Evolutionary conservation across 129 eudicot species (phyloP), one percentile per base, ranked within the genome.

Genomic region (Silybum marianum): DNA sequence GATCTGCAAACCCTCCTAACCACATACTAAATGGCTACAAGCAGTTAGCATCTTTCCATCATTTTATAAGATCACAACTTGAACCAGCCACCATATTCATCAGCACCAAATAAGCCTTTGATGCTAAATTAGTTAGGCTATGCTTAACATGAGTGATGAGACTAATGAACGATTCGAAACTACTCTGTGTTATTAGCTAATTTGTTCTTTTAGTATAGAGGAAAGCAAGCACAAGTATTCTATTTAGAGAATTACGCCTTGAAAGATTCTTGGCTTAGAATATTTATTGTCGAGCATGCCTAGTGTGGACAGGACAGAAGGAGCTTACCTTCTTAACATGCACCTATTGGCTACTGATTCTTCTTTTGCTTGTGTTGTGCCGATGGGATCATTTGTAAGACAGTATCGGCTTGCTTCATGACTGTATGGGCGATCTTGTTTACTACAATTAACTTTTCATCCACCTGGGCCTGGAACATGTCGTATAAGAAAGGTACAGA

Each of bases 401-500:
- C 60, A 3, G 18, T 67, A 34, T 86, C 78, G 1, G 39, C 97
- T 65, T 82, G 81, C 73, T 62, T 87, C 78, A 44, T 84, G 30
- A 85, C 85, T 72, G 83, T 72, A 87, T 74, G 86, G 74, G 84
- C 12, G 23, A 88, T 66, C 58, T 82, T 80, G 25, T 72, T 83
- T 40, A 79, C 90, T 60, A 73, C 77, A 60, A 60, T 65, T 65
- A 95, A 83, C 88, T 90, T 89, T 19, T 88, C 93, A 85, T 89
- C 99, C 69, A 95, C 90, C 83, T 76, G 86, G 42, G 83, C 70
- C 85, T 92, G 98, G 84, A 86, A 88, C 86, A 74, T 95, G 42
- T 92, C 90, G 60, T 90, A 95, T 81, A 95, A 79, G 26, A 88
- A 48, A 14, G 99, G 99, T 9, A 95, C 83, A 22, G 97, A 92